These are phyloP conservation scores for Barbatosphaeria neglecta DNA, from an alignment of 495 filamentous ascomycete species.

Conservation along the genomic window DNA sequence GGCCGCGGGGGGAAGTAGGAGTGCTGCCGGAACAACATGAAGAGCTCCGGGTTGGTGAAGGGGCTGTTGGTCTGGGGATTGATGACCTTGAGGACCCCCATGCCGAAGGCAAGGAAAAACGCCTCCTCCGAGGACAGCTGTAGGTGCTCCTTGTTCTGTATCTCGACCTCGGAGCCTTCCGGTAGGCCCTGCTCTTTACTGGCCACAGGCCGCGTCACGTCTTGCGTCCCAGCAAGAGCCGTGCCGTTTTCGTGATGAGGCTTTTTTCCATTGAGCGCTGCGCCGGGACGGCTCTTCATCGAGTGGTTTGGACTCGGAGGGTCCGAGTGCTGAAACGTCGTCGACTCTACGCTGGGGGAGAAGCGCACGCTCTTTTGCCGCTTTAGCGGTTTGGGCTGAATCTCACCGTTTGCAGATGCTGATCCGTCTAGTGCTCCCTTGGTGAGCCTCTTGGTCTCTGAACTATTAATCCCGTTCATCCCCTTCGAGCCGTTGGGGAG, in stretches of 20 bases:
- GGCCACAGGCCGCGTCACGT: neutral
- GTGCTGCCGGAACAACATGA: slow-evolving; percentile 52
- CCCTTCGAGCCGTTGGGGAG: neutral
- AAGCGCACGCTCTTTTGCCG: slow-evolving; percentile 52
- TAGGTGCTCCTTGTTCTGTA: slow-evolving; percentile 77
- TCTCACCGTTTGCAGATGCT: neutral
- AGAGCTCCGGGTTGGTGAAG: slow-evolving; percentile 40
- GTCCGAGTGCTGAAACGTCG: slow-evolving; percentile 38
- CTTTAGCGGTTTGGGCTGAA: slow-evolving; percentile 11
- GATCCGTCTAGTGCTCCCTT: neutral
- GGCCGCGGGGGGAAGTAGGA: slow-evolving; percentile 55
- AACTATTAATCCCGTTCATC: neutral
- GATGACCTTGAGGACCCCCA: slow-evolving; percentile 63
- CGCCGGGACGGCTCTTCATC: neutral
- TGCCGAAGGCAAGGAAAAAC: slow-evolving; percentile 76
- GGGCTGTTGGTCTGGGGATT: slow-evolving; percentile 40
- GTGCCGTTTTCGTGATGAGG: neutral
- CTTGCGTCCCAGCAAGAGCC: neutral
- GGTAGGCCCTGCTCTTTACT: neutral
- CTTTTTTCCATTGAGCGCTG: neutral
- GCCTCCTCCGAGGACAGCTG: slow-evolving; percentile 84
- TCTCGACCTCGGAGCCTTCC: slow-evolving; percentile 7
- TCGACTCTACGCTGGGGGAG: slow-evolving; percentile 48
- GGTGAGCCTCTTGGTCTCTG: neutral
- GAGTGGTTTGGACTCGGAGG: slow-evolving; percentile 25